Evolutionary conservation across 2,329 filamentous ascomycete species (phyloP), one percentile per base, ranked within the genome.

Genomic region (Cryoendolithus antarcticus): DNA sequence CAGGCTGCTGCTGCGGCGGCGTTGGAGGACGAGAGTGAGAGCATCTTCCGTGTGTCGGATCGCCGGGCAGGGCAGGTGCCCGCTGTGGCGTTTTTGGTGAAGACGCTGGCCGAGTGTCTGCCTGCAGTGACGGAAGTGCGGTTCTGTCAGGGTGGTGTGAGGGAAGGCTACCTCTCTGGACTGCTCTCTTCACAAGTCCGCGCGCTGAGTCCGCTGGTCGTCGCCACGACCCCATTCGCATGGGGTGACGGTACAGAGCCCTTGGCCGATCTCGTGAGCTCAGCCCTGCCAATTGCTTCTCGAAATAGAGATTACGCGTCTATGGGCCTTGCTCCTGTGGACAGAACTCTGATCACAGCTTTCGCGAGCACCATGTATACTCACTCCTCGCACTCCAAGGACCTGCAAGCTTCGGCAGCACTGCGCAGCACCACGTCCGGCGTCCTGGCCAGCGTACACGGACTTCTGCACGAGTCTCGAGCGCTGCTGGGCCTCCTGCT

Each of bases 81-180:
- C 1, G 86, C 88, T 24, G 86, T 94, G 27, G 76, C 78, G 0
- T 76, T 84, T 24, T 75, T 94, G 4, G 75, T 94, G n/a, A 75
- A 80, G 27, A 79, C 82, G 11, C 72, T 95, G 10, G 67, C 80
- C 27, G 65, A 73, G 31, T 74, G 77, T 1, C 69, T 93, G 2
- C 82, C 82, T 3, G 69, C 69, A 32, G 80, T 93, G 48, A 74
- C 75, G 32, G 70, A 74, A 15, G 82, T 88, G 2, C 80, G 80
- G 1, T 95, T 94, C 61, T 93, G 86, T 55, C 80, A 85, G 50
- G 85, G 88, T 12, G 88, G 86, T 6, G 88, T 94, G 44, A 71
- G 86, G 31, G 86, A 94, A 60, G 88, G 88, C 0, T 78, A 78
- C 32, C 64, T 94, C 30, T 86, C 85, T 62, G 76, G 82, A 60